phyloP scores from a whole-genome alignment of 2,329 filamentous ascomycete species.

The Cladosporium sp. region DNA sequence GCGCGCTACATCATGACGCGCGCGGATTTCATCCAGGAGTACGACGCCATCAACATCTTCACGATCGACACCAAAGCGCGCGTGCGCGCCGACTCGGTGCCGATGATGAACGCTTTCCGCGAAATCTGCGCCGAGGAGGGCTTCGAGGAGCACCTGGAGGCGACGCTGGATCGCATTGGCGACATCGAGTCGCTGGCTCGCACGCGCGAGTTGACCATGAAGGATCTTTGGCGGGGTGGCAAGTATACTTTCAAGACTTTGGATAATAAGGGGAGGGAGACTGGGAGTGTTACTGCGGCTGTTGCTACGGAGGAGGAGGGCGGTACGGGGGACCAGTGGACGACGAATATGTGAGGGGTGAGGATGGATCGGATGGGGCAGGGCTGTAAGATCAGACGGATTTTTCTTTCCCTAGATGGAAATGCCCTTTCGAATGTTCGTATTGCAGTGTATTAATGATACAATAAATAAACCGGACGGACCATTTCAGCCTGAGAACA shows the following conservation, averaged over 20 bases:
- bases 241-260: constrained; percentile 64
- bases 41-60: constrained; percentile 93
- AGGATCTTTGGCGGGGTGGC: constrained; percentile 83
- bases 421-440: no score
- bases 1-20: constrained; percentile 93
- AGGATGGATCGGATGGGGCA: no score
- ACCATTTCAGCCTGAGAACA: no score
- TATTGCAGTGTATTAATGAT: no score
- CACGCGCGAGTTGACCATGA: constrained; percentile 92
- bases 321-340: constrained; percentile 19
- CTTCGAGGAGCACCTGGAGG: constrained; percentile 78
- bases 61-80: constrained; percentile 83
- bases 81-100: constrained; percentile 89
- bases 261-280: constrained; percentile 45
- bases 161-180: constrained; percentile 78
- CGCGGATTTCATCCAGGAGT: constrained; percentile 86
- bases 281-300: constrained; percentile 45
- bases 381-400: no score
- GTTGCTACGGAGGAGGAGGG: constrained; percentile 31
- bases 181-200: constrained; percentile 90
- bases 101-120: constrained; percentile 90
- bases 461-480: no score
- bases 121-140: constrained; percentile 73
- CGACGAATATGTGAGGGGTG: constrained; percentile 6
- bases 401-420: no score